Evolutionary conservation across 345 rosid species (phyloP).

Genomic region (Eucalyptus curtisii): DNA sequence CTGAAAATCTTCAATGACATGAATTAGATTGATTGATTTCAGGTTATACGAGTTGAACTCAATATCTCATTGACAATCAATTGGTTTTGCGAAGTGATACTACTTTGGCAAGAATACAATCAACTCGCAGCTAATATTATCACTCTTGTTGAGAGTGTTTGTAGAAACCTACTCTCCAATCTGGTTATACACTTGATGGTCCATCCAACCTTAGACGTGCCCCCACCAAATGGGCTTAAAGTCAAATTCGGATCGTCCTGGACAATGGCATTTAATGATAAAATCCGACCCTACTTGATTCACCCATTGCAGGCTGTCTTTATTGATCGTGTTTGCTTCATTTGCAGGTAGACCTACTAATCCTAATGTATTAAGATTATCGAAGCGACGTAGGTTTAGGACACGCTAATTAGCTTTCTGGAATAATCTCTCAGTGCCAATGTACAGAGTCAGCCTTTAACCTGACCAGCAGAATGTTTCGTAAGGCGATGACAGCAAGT

Average conservation of each 20-base stretch:
- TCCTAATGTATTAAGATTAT: neutral
- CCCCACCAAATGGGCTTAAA: neutral
- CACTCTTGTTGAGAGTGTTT: neutral
- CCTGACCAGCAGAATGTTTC: neutral
- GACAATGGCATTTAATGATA: neutral
- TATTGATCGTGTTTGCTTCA: neutral
- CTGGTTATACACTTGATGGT: neutral
- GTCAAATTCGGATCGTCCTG: neutral
- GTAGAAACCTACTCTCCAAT: neutral
- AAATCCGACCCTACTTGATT: neutral
- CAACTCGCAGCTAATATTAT: neutral
- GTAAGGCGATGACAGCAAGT: neutral
- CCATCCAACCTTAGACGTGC: neutral
- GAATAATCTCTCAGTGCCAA: neutral
- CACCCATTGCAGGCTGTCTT: neutral
- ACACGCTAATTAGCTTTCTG: neutral
- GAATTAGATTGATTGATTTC: neutral
- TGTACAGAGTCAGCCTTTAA: neutral
- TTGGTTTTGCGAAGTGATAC: neutral
- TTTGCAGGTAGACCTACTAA: neutral
- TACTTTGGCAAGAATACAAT: neutral
- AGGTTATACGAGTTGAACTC: neutral
- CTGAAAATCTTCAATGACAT: neutral
- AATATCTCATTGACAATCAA: neutral
- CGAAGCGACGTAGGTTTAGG: neutral